Evolutionary conservation across 2,329 filamentous ascomycete genomes (phyloP).

Genomic region (Phaeosphaeria sp.): DNA sequence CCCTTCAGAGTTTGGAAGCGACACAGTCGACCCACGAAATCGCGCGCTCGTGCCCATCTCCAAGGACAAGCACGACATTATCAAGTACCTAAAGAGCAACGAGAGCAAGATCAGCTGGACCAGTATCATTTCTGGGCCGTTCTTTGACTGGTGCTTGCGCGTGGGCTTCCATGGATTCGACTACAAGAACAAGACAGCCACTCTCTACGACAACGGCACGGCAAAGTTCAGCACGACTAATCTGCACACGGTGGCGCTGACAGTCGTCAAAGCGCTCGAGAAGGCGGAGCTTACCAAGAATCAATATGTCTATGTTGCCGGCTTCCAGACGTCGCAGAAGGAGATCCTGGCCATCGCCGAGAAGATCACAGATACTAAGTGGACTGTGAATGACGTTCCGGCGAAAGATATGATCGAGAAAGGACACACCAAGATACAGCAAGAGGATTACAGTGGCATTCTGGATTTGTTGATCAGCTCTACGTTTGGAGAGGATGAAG

Average conservation of each 20-base stretch:
- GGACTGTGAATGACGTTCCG: constrained; percentile 53
- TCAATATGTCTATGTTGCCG: constrained; percentile 64
- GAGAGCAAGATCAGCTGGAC: constrained; percentile 64
- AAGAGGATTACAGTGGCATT: constrained; percentile 42
- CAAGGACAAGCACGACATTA: constrained; percentile 53
- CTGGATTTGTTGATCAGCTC: constrained; percentile 24
- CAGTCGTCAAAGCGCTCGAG: constrained; percentile 59
- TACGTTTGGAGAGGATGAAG: constrained; percentile 19
- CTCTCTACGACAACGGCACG: constrained; percentile 64
- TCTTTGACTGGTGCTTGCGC: constrained; percentile 55
- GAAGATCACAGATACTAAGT: constrained; percentile 59
- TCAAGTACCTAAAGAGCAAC: constrained; percentile 61
- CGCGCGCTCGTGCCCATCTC: constrained; percentile 59
- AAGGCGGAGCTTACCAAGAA: constrained; percentile 62
- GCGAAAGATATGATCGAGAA: constrained; percentile 37
- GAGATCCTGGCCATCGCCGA: constrained; percentile 63
- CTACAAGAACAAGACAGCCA: constrained; percentile 56
- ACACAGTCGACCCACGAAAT: constrained; percentile 44
- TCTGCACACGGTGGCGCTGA: constrained; percentile 58
- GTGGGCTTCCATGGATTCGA: constrained; percentile 61
- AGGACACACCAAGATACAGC: constrained; percentile 45
- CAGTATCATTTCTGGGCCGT: constrained; percentile 54
- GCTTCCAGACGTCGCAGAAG: constrained; percentile 64
- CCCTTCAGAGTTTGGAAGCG: constrained; percentile 65
- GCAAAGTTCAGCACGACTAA: constrained; percentile 60